Conservation (phyloP, 2,329 filamentous ascomycete species). For the Fusarium drepaniforme region DNA sequence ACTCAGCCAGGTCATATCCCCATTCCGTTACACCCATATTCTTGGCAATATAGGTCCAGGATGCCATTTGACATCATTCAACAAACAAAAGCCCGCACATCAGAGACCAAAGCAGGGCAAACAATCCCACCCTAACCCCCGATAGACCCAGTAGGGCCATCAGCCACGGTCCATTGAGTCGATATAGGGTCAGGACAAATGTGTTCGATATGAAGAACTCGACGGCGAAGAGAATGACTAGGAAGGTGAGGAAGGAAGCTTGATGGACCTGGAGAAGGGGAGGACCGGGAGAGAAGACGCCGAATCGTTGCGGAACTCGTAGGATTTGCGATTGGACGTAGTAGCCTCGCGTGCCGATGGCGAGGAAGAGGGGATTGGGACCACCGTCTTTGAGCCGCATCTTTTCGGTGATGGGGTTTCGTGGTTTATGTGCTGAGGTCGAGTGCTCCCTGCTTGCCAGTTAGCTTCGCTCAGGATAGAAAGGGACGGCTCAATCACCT, state of each 20-base stretch:
- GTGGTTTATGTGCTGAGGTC: background rate
- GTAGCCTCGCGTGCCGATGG: conserved; percentile 3
- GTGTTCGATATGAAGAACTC: background rate
- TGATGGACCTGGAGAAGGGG: conserved; percentile 1
- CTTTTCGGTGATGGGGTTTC: background rate
- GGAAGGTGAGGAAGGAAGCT: background rate
- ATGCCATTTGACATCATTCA: background rate
- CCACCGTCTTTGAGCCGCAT: background rate
- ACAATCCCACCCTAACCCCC: background rate
- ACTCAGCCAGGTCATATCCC: background rate
- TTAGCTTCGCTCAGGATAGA: background rate
- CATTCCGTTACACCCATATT: accelerated
- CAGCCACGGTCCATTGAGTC: background rate
- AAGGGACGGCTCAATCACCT: background rate
- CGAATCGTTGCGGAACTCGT: conserved; percentile 13
- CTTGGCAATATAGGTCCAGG: too few relatives aligned
- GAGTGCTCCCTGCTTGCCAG: accelerated
- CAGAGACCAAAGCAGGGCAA: background rate
- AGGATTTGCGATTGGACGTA: conserved; percentile 15
- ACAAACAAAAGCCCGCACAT: background rate
- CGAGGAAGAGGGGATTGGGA: background rate
- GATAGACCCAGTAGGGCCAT: background rate
- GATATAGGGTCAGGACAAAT: background rate
- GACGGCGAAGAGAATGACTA: background rate
- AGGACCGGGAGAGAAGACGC: conserved; percentile 10